Evolutionary conservation across 805 yeast genomes (phyloP), one percentile per base, ranked within the genome.

Genomic region (Kuraishia piskuri): DNA sequence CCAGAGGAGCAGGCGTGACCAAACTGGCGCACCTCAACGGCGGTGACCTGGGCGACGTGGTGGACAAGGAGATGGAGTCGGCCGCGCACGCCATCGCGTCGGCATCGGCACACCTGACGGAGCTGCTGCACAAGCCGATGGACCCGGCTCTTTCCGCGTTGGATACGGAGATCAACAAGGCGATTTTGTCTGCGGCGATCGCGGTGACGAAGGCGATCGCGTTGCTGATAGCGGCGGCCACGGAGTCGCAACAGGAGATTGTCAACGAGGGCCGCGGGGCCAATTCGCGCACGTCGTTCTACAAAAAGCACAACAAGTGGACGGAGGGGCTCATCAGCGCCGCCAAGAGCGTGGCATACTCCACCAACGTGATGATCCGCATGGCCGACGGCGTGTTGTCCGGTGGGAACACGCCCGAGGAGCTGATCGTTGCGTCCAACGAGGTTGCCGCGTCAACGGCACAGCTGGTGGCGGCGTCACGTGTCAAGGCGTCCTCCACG

Each of bases 361-460:
- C 96, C 0, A 90, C 97, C 2, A 86, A 84, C 61, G 72, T 85
- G n/a, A 75, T 90, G 57, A 90, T 90, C 55, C 80, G 80, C 55
- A 86, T 89, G n/a, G 95, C 96, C 0, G 94, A 89, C 69, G 94
- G 95, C 20, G 89, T 88, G 19, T 71, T 90, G 45, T 74, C 78
- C 51, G 76, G 77, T 1, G 66, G 68, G n/a, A 84, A 83, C 58
- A 72, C 88, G 0, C 89, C 83, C 54, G 96, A 90, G 64, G 88
- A 89, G 69, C 77, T 90, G 55, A 86, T 90, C 60, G 96, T 90
- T 23, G 92, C 96, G 0, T 89, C 95, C 1, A 88, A 88, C 61
- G 96, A 90, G 65, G 96, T 90, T 8, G 91, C 96, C 1, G 90
- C 96, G 0, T 85, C 96, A 0, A 90, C 96, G 0, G 95, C 92